These are phyloP conservation scores for Ligustrum vulgare DNA, from an alignment of 257 asterid genomes.

Conservation along the genomic window DNA sequence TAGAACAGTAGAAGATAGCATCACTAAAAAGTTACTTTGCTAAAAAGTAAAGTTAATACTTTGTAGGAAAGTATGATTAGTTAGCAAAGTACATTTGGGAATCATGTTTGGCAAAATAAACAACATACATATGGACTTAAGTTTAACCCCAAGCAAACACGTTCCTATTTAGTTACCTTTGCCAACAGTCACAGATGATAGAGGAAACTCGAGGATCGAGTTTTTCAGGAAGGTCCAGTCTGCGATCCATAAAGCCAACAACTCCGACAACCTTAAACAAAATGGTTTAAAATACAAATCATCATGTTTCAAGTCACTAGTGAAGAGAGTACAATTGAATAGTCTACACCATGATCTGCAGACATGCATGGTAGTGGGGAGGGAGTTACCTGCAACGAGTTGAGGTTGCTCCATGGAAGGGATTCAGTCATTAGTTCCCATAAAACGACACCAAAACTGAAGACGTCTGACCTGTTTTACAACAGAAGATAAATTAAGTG, in stretches of 20 bases:
- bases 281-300: background rate
- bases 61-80: background rate
- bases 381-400: conserved; percentile 54
- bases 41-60: background rate
- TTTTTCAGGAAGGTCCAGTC: conserved; percentile 54
- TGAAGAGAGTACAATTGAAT: background rate
- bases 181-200: conserved; percentile 70
- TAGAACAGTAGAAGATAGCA: background rate
- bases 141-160: background rate
- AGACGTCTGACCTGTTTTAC: conserved; percentile 64
- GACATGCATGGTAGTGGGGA: background rate
- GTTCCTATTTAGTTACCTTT: conserved; percentile 37
- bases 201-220: conserved; percentile 58
- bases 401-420: conserved; percentile 65
- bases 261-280: conserved; percentile 59
- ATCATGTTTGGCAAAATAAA: background rate
- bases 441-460: conserved; percentile 67
- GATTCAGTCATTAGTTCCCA: conserved; percentile 76
- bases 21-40: background rate
- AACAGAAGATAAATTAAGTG: background rate
- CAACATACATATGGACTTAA: background rate
- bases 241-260: conserved; percentile 73
- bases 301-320: background rate
- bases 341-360: background rate
- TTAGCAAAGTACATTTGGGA: background rate